These are phyloP conservation scores for Saccharum hybrid DNA, from an alignment of 202 grass and related monocot species.

Conservation along the genomic window DNA sequence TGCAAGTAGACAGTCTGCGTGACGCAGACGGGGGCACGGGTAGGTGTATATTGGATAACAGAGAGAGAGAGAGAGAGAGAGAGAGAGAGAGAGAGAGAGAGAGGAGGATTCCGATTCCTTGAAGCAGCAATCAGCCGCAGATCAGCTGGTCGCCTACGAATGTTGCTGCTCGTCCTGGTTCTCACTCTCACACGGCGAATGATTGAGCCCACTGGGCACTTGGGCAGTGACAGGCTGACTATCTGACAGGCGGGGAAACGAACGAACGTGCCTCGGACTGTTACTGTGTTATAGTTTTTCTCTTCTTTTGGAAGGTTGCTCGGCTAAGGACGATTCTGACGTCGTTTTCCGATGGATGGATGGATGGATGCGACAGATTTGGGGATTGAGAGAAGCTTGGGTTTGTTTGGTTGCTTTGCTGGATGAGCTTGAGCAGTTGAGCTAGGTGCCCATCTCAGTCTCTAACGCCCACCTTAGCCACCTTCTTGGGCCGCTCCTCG, in stretches of 20 bases:
- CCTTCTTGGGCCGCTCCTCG: constrained; percentile 78
- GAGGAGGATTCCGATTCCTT: constrained; percentile 28
- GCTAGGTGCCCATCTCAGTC: too few relatives aligned
- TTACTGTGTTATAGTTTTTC: too few relatives aligned
- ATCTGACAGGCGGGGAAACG: neutral
- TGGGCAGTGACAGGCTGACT: too few relatives aligned
- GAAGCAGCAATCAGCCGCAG: constrained; percentile 19
- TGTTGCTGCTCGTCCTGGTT: neutral
- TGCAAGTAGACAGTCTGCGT: neutral
- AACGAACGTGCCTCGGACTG: neutral
- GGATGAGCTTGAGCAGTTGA: too few relatives aligned
- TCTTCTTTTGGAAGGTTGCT: too few relatives aligned
- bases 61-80: too few relatives aligned
- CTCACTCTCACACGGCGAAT: neutral
- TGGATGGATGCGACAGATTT: too few relatives aligned
- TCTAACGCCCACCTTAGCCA: too few relatives aligned
- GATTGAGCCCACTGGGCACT: constrained; percentile 26
- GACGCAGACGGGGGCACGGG: neutral
- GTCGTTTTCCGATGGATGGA: too few relatives aligned
- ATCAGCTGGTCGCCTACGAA: neutral
- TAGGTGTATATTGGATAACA: neutral
- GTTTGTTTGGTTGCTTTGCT: too few relatives aligned
- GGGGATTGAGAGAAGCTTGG: too few relatives aligned
- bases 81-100: neutral
- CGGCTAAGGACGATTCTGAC: too few relatives aligned